Conservation (phyloP, 352 stramenopile genomes). For the Phytopythium litorale region DNA sequence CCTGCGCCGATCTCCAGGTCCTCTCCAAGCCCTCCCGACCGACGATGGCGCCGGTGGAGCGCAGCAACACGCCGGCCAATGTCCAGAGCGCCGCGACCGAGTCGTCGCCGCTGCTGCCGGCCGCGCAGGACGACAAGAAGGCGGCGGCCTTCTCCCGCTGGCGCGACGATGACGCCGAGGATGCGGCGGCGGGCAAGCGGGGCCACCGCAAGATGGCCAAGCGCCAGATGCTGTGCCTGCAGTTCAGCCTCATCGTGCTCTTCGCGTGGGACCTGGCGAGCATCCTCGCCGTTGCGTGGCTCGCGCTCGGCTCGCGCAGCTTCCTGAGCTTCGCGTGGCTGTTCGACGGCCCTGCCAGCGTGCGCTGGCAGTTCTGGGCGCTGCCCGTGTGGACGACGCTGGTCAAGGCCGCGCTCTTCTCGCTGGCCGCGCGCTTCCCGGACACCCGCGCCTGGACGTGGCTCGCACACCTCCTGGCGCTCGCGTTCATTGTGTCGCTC, state of each 20-base stretch:
- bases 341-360: constrained; percentile 22
- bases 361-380: constrained; percentile 74
- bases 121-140: constrained; percentile 18
- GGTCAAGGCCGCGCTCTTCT: constrained; percentile 58
- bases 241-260: constrained; percentile 66
- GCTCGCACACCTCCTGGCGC: constrained; percentile 43
- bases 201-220: constrained; percentile 19
- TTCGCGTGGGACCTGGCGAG: constrained; percentile 44
- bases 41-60: background rate
- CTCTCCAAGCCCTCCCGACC: background rate
- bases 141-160: constrained; percentile 44
- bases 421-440: constrained; percentile 44
- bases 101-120: constrained; percentile 32
- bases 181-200: background rate
- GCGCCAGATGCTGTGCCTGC: constrained; percentile 59
- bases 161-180: constrained; percentile 34
- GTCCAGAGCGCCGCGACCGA: constrained; percentile 11
- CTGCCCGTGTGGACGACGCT: constrained; percentile 61
- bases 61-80: background rate
- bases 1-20: background rate
- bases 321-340: constrained; percentile 48
- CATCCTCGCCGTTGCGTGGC: constrained; percentile 43
- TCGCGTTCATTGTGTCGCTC: constrained; percentile 57
- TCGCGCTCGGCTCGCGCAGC: constrained; percentile 38
- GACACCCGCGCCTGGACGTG: constrained; percentile 32